A percentile compares a stretch with the other conserved stretches of the same genome.
Conservation (phyloP, 495 filamentous ascomycete genomes). For the Tetracladium marchalianum region DNA sequence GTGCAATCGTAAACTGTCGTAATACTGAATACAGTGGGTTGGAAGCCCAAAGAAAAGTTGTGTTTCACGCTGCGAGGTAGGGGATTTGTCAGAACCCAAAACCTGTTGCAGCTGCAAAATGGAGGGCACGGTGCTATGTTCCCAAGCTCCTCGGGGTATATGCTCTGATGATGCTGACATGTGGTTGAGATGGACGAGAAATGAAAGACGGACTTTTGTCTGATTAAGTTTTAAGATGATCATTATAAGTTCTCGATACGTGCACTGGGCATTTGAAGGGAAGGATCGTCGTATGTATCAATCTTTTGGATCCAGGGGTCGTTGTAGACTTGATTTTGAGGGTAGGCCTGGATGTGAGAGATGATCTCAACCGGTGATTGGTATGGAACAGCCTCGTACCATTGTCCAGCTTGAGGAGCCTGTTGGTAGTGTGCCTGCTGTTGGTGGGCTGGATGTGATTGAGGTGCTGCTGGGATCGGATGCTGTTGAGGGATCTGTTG, state of each 20-base stretch:
- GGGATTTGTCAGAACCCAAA: not conserved
- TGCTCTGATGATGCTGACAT: constrained; percentile 7
- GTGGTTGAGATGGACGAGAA: not conserved
- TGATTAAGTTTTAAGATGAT: not conserved
- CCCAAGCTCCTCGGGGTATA: constrained; percentile 8
- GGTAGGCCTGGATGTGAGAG: constrained; percentile 26
- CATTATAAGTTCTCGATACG: constrained; percentile 34
- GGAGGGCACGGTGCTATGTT: constrained; percentile 12
- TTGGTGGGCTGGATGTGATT: constrained; percentile 9
- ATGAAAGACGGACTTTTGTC: not conserved
- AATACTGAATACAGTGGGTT: constrained; percentile 3
- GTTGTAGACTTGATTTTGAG: constrained; percentile 24
- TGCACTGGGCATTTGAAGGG: constrained; percentile 36
- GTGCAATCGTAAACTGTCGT: constrained; percentile 18
- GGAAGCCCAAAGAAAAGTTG: not conserved
- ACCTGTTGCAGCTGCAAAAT: not conserved
- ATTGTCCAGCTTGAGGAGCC: constrained; percentile 23
- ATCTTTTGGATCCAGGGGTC: constrained; percentile 32
- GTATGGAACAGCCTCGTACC: constrained; percentile 33
- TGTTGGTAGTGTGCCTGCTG: constrained; percentile 25
- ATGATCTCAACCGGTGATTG: constrained; percentile 33
- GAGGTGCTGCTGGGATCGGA: constrained; percentile 5
- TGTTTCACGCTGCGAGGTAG: not conserved
- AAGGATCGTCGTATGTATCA: constrained; percentile 32
- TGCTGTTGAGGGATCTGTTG: constrained; percentile 22